Conservation (phyloP, 2,329 filamentous ascomycete genomes). For the Simplicillium aogashimaense region DNA sequence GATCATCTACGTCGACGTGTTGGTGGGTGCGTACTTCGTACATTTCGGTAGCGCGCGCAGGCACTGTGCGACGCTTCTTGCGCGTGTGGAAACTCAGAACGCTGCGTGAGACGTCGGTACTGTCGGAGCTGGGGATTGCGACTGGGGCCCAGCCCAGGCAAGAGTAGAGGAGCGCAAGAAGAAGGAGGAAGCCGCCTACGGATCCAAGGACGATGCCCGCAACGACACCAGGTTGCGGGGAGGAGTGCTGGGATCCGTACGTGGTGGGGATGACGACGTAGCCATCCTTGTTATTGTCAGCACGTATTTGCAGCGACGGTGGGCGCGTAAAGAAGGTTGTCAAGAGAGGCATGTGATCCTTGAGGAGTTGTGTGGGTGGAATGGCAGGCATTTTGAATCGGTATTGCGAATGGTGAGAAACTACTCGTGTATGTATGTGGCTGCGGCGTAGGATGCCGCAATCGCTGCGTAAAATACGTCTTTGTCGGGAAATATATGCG, state of each 20-base stretch:
- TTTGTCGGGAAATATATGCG: too few relatives aligned
- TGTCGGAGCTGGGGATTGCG: conserved; percentile 14
- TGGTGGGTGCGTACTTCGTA: conserved; percentile 16
- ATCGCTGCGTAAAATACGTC: too few relatives aligned
- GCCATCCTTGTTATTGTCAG: conserved; percentile 1
- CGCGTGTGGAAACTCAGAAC: conserved; percentile 7
- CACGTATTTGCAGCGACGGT: neutral
- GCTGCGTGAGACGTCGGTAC: conserved; percentile 6
- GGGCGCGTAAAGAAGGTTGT: too few relatives aligned
- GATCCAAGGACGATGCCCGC: conserved; percentile 34
- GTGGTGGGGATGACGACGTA: conserved; percentile 22
- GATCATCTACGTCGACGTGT: conserved; percentile 5
- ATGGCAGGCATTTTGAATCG: too few relatives aligned
- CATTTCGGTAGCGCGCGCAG: conserved; percentile 14
- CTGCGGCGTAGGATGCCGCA: too few relatives aligned
- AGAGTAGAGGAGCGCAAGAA: conserved; percentile 41
- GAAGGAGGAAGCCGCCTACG: conserved; percentile 39
- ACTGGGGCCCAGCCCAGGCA: conserved; percentile 33
- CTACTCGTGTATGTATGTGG: too few relatives aligned
- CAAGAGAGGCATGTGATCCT: too few relatives aligned
- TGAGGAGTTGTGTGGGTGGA: too few relatives aligned
- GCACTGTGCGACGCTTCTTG: conserved; percentile 4
- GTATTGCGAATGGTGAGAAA: too few relatives aligned
- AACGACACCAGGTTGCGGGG: conserved; percentile 29
- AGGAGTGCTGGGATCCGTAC: conserved; percentile 25